phyloP scores from a whole-genome alignment of 2,329 filamentous ascomycete species.

The Teratosphaeria pseudoeucalypti region DNA sequence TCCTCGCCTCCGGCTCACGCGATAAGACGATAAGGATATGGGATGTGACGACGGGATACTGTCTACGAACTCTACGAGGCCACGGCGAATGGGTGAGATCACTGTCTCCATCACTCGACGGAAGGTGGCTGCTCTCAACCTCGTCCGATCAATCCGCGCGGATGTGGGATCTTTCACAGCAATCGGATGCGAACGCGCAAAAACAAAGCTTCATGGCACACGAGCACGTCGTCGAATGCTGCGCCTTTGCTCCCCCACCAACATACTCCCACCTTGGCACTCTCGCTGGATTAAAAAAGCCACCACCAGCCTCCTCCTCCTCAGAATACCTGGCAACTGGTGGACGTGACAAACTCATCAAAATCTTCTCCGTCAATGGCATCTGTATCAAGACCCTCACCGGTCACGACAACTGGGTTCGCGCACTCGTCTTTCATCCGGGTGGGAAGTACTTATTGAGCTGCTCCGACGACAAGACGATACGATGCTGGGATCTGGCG shows the following conservation, averaged over 20 bases:
- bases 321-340: conserved; percentile 88
- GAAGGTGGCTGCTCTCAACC: conserved; percentile 70
- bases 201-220: conserved; percentile 77
- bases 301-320: conserved; percentile 60
- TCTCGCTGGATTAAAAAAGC: conserved; percentile 72
- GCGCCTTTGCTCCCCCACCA: conserved; percentile 69
- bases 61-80: conserved; percentile 77
- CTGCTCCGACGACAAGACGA: conserved; percentile 79
- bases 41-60: conserved; percentile 89
- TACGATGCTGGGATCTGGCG: conserved; percentile 85
- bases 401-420: conserved; percentile 92
- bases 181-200: conserved; percentile 44
- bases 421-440: conserved; percentile 77
- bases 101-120: conserved; percentile 71
- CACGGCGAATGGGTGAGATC: conserved; percentile 89
- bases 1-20: conserved; percentile 75
- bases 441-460: conserved; percentile 83
- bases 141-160: conserved; percentile 73
- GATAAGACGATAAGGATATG: conserved; percentile 80
- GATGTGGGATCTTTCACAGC: conserved; percentile 71
- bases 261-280: conserved; percentile 67
- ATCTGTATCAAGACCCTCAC: conserved; percentile 72
- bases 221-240: conserved; percentile 78
- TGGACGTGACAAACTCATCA: conserved; percentile 81
- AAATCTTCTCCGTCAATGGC: conserved; percentile 77